Evolutionary conservation across 768 basidiomycete species (phyloP), one percentile per base, ranked within the genome.

Genomic region (Gautieria morchelliformis): DNA sequence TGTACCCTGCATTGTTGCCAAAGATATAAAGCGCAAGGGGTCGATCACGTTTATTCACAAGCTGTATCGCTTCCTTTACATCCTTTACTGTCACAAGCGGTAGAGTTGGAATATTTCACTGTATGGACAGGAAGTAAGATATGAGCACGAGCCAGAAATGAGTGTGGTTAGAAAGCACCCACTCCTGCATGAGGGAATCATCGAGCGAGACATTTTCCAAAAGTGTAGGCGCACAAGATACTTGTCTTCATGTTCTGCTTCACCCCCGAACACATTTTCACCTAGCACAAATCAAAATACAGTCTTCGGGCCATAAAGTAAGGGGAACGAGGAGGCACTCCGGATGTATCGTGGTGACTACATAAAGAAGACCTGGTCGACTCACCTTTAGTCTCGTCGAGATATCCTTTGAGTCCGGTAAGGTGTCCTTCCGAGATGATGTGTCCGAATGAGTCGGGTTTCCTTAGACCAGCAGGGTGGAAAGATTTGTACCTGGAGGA

Each of bases 301-400:
- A 12, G 15, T 24, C 11, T 65, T 56, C 3, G 64, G 68, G 14
- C 30, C 24, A 12, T 61, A 11, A 11, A 5, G 27, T 27, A 27
- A 27, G 27, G 27, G 22, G 8, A 22, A n/a, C n/a, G n/a, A n/a
- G 19, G 15, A 47, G 11, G 19, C n/a, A 49, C 24, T 14, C 15
- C 4, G 24, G 32, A 27, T 2, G n/a, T n/a, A 27, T 9, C 24
- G 24, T 46, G 45, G 10, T 46, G 7, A 11, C 45, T 46, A 2
- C 10, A 46, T 11, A 11, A 10, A 20, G 45, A 46, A 19, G 27
- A 20, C 45, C 19, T 22, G 2, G 14, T n/a, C n/a, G n/a, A n/a
- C 30, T 70, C 75, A 32, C 89, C 91, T 57, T 83, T 72, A 0
- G 87, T 88, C 30, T 67, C 72, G 60, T 87, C 81, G n/a, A 91